Percentiles rank a stretch among this genome's conserved stretches.
Evolutionary conservation across 2,329 filamentous ascomycete species (phyloP).

Genomic region (Periconia sp.): DNA sequence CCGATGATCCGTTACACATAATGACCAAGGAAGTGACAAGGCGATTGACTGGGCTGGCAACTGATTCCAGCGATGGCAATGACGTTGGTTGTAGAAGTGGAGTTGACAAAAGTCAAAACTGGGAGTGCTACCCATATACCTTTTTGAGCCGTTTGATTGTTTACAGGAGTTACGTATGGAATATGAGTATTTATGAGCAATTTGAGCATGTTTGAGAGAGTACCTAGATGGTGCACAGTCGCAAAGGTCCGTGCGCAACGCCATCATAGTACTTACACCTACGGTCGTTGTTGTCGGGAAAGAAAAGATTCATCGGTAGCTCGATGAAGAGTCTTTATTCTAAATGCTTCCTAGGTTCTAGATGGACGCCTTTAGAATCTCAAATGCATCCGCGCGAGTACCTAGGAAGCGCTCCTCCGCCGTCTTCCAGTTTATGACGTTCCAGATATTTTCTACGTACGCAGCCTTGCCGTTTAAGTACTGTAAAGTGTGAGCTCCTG

Average conservation of each 20-base stretch:
- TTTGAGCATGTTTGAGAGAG: constrained; percentile 47
- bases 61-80: too few relatives aligned
- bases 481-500: constrained; percentile 49
- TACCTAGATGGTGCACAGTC: constrained; percentile 31
- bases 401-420: constrained; percentile 68
- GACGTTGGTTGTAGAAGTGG: too few relatives aligned
- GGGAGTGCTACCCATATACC: too few relatives aligned
- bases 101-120: too few relatives aligned
- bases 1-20: constrained; percentile 41
- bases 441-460: constrained; percentile 79
- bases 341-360: constrained; percentile 6
- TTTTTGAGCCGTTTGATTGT: too few relatives aligned
- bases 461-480: constrained; percentile 78
- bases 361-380: constrained; percentile 44
- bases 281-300: background rate
- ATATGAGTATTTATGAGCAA: constrained; percentile 33
- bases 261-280: constrained; percentile 29
- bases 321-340: background rate
- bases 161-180: too few relatives aligned
- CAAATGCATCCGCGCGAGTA: constrained; percentile 46
- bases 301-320: background rate
- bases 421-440: constrained; percentile 78
- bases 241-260: constrained; percentile 14
- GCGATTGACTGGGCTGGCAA: too few relatives aligned
- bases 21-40: background rate